Conservation (phyloP, 352 stramenopile species). For the Blastocystis sp. region DNA sequence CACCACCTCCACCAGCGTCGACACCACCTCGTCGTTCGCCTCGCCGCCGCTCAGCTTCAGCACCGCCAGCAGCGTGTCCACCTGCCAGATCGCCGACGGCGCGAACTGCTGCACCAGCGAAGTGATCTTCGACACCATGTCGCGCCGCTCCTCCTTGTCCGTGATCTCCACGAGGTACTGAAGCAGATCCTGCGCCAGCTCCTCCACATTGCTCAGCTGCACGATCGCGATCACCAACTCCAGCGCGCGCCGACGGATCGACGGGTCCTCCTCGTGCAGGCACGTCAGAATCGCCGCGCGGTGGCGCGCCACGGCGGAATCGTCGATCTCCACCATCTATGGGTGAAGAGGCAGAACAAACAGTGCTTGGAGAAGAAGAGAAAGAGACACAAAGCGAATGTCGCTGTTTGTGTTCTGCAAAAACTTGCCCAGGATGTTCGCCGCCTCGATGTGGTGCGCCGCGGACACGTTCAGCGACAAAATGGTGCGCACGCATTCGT, state of each 20-base stretch:
- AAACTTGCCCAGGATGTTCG: slow-evolving; percentile 97
- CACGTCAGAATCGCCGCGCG: slow-evolving; percentile 89
- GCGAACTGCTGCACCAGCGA: slow-evolving; percentile 80
- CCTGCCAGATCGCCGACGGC: slow-evolving; percentile 80
- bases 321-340: slow-evolving; percentile 53
- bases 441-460: slow-evolving; percentile 41
- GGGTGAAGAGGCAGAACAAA: not conserved
- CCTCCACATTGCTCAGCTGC: slow-evolving; percentile 90
- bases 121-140: slow-evolving; percentile 90
- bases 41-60: slow-evolving; percentile 93
- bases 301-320: slow-evolving; percentile 89
- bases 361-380: slow-evolving; percentile 8
- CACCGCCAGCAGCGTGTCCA: slow-evolving; percentile 96
- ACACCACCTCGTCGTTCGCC: slow-evolving; percentile 86
- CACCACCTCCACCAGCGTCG: slow-evolving; percentile 90
- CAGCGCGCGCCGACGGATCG: slow-evolving; percentile 94
- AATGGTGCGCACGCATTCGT: slow-evolving; percentile 93
- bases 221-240: slow-evolving; percentile 97
- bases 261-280: slow-evolving; percentile 92
- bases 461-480: slow-evolving; percentile 15
- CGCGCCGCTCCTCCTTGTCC: slow-evolving; percentile 86
- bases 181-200: slow-evolving; percentile 91
- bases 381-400: slow-evolving; percentile 98
- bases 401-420: slow-evolving; percentile 98
- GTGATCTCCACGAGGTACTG: slow-evolving; percentile 94